These are phyloP conservation scores for Petunia axillaris DNA, from an alignment of 257 asterid species.

Conservation along the genomic window DNA sequence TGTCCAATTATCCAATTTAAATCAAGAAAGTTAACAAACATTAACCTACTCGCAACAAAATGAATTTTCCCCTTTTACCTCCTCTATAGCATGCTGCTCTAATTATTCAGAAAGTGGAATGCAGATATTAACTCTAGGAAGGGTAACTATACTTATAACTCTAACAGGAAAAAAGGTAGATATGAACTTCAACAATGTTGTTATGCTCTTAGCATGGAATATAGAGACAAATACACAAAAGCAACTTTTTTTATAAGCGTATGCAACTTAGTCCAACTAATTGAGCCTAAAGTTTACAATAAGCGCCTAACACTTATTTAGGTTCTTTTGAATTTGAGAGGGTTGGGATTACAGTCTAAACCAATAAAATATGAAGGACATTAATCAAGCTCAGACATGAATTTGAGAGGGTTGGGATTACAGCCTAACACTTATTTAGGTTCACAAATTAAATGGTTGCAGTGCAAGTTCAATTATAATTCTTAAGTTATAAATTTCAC, in stretches of 20 bases:
- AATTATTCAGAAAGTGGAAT: constrained; percentile 17
- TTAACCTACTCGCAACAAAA: neutral
- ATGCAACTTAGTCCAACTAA: neutral
- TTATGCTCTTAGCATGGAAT: neutral
- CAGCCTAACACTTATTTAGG: too few relatives aligned
- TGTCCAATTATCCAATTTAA: neutral
- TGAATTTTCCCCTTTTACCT: constrained; percentile 10
- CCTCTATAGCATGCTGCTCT: constrained; percentile 8
- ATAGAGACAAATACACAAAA: neutral
- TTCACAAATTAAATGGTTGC: neutral
- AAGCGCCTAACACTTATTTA: neutral
- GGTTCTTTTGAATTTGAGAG: neutral
- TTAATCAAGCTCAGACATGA: neutral
- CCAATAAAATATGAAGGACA: neutral
- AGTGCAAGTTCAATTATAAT: neutral
- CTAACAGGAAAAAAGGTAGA: neutral
- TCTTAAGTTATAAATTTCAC: neutral
- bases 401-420: too few relatives aligned
- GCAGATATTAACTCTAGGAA: neutral
- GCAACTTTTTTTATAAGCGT: neutral
- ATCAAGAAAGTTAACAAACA: neutral
- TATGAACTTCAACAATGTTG: neutral
- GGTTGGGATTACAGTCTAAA: neutral
- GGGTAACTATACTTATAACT: neutral
- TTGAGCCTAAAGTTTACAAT: neutral